phyloP scores from a whole-genome alignment of 495 filamentous ascomycete species.

The Penicillium waksmanii region DNA sequence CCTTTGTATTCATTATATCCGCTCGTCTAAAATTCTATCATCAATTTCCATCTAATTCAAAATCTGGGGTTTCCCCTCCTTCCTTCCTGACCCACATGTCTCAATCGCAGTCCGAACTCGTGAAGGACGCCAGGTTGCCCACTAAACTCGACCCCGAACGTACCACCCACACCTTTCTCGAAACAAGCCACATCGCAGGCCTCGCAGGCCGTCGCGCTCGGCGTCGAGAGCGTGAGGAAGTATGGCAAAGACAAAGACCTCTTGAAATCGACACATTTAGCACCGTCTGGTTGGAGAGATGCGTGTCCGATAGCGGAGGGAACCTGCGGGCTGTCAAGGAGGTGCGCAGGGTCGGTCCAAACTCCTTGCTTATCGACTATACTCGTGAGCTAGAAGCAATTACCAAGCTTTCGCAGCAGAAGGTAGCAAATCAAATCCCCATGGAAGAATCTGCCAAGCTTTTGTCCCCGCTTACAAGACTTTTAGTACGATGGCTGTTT shows the following conservation, averaged over 20 bases:
- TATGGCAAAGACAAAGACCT: constrained; percentile 14
- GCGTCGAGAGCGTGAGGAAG: constrained; percentile 16
- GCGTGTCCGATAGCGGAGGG: neutral
- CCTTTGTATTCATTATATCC: constrained; percentile 1
- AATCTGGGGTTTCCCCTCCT: neutral
- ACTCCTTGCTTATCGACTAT: constrained; percentile 23
- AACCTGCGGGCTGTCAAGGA: constrained; percentile 22
- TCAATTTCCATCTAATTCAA: neutral
- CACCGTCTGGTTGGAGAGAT: constrained; percentile 20
- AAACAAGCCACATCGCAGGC: constrained; percentile 13
- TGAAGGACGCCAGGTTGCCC: constrained; percentile 21
- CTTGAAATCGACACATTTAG: constrained; percentile 19
- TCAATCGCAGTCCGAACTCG: constrained; percentile 25
- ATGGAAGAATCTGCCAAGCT: constrained; percentile 20
- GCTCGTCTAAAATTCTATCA: neutral
- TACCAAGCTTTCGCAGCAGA: constrained; percentile 44
- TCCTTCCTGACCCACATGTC: constrained; percentile 15
- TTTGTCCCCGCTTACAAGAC: constrained; percentile 2
- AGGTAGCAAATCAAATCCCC: constrained; percentile 9
- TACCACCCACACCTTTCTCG: constrained; percentile 24
- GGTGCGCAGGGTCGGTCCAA: constrained; percentile 11
- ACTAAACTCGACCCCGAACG: constrained; percentile 18
- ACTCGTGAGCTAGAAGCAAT: constrained; percentile 45
- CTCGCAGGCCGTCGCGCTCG: constrained; percentile 7
- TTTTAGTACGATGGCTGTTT: constrained; percentile 30